Evolutionary conservation across 73 alveolate genomes (phyloP).

Genomic region (Halteria grandinella): DNA sequence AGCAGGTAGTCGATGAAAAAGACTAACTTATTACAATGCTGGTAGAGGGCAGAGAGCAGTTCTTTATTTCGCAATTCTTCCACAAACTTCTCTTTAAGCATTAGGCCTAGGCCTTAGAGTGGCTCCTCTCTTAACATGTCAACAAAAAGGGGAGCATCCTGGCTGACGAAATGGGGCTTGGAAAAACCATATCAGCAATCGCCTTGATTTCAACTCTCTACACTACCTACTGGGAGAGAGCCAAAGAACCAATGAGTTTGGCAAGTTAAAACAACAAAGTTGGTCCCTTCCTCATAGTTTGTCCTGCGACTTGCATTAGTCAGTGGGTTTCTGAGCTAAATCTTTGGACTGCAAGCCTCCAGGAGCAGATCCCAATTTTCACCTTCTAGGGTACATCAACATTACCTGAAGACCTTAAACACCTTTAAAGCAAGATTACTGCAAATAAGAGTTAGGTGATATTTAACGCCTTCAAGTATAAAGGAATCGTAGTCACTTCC

Average conservation of each 20-base stretch:
- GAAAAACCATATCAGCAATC: constrained; percentile 87
- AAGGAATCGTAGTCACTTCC: constrained; percentile 69
- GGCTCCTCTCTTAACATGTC: constrained; percentile 76
- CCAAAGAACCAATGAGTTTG: constrained; percentile 37
- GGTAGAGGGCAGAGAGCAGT: constrained; percentile 50
- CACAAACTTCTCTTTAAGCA: constrained; percentile 68
- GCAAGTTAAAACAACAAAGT: not conserved
- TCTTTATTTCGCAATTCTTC: constrained; percentile 55
- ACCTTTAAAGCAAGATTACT: not conserved
- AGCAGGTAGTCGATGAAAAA: constrained; percentile 1
- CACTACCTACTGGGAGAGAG: constrained; percentile 37
- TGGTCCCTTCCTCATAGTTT: constrained; percentile 66
- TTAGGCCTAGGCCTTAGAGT: constrained; percentile 70
- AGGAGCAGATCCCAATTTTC: not conserved
- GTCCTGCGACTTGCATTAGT: constrained; percentile 83
- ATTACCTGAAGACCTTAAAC: not conserved
- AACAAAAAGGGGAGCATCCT: constrained; percentile 77
- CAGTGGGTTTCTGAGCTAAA: constrained; percentile 78
- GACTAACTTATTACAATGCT: constrained; percentile 42
- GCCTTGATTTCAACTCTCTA: constrained; percentile 79
- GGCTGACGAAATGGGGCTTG: constrained; percentile 98
- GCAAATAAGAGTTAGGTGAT: constrained; percentile 26
- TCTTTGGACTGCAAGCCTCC: constrained; percentile 67
- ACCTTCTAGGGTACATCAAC: not conserved
- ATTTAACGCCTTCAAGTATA: constrained; percentile 15